phyloP scores from a whole-genome alignment of 208 protist genomes.

The Wallacemonas sp. region DNA sequence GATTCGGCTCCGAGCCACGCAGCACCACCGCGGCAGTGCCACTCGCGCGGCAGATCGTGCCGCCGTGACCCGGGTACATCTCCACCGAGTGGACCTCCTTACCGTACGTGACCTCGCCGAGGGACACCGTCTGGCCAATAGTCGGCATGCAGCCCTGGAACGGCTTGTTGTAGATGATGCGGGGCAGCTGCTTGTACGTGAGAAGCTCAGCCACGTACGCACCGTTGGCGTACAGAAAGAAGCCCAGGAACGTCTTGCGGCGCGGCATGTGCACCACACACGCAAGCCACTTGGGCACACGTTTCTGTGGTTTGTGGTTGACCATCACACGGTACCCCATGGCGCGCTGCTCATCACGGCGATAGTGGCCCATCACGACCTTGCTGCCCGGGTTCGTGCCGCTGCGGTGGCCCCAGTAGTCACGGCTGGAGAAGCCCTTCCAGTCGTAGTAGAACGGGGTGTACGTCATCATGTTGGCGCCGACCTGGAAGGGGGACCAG shows the following conservation, averaged over 20 bases:
- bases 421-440: constrained; percentile 81
- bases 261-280: constrained; percentile 83
- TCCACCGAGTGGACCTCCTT: constrained; percentile 91
- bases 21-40: constrained; percentile 87
- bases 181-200: constrained; percentile 93
- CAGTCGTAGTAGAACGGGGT: constrained; percentile 92
- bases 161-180: constrained; percentile 87
- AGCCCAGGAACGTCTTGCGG: constrained; percentile 84
- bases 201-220: constrained; percentile 91
- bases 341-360: constrained; percentile 72
- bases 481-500: constrained; percentile 92
- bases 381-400: constrained; percentile 90
- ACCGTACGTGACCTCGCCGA: constrained; percentile 90
- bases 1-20: constrained; percentile 84
- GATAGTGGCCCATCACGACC: constrained; percentile 83
- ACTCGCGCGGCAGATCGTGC: constrained; percentile 79
- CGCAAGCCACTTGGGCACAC: constrained; percentile 91
- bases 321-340: constrained; percentile 81
- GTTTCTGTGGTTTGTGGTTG: constrained; percentile 91
- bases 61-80: constrained; percentile 91
- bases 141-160: constrained; percentile 88
- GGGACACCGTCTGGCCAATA: constrained; percentile 86
- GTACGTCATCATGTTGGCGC: constrained; percentile 83
- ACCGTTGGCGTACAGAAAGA: constrained; percentile 92
- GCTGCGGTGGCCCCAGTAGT: constrained; percentile 90